Conservation (phyloP, 2,329 filamentous ascomycete genomes). For the Aureobasidium musti region DNA sequence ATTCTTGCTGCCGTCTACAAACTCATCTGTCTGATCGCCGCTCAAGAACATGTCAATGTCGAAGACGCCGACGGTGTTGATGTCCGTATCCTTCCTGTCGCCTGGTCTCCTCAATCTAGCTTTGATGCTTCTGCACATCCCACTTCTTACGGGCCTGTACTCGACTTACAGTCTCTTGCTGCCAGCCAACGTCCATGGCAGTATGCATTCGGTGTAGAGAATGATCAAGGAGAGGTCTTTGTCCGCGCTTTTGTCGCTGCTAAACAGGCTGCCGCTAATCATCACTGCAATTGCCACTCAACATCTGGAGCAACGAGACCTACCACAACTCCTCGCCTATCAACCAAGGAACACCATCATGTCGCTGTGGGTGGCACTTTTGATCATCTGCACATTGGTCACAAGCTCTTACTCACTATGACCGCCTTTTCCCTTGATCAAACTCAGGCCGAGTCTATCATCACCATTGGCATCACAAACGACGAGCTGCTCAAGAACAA, state of each 20-base stretch:
- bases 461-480: slow-evolving; percentile 85
- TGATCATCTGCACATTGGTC: slow-evolving; percentile 91
- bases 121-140: slow-evolving; percentile 38
- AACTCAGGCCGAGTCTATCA: slow-evolving; percentile 37
- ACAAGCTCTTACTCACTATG: slow-evolving; percentile 94
- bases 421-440: slow-evolving; percentile 69
- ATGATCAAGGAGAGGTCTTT: slow-evolving; percentile 63
- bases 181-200: slow-evolving; percentile 61
- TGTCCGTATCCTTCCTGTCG: slow-evolving; percentile 70
- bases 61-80: slow-evolving; percentile 72
- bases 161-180: slow-evolving; percentile 53
- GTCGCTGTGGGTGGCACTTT: slow-evolving; percentile 92
- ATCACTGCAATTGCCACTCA: slow-evolving; percentile 16
- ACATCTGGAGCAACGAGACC: background rate
- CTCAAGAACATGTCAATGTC: slow-evolving; percentile 63
- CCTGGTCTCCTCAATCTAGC: slow-evolving; percentile 52
- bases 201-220: slow-evolving; percentile 65
- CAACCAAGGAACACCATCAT: slow-evolving; percentile 53
- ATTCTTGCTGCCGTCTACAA: slow-evolving; percentile 76
- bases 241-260: slow-evolving; percentile 50
- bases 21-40: slow-evolving; percentile 71
- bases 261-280: slow-evolving; percentile 29
- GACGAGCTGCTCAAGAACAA: slow-evolving; percentile 86
- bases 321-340: slow-evolving; percentile 24
- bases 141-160: slow-evolving; percentile 50